Conservation (phyloP, 2,329 filamentous ascomycete species). For the Diaporthe sp. region DNA sequence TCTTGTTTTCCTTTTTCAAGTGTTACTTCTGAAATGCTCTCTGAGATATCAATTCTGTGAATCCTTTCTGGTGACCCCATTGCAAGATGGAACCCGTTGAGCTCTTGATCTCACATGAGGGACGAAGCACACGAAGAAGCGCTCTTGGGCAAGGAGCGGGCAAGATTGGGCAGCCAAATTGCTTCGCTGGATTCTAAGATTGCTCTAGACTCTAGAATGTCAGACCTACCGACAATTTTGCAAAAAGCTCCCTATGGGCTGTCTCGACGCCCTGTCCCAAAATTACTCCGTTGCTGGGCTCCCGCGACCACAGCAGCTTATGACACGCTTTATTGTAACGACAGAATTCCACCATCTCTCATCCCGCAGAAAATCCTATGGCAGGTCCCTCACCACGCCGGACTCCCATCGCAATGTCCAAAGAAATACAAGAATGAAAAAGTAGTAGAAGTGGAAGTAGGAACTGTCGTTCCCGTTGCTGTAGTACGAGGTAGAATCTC, state of each 20-base stretch:
- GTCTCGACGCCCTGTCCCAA: neutral
- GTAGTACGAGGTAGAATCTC: neutral
- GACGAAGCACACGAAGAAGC: too few relatives aligned
- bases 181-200: conserved; percentile 36
- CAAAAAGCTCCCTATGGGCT: conserved; percentile 1
- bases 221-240: conserved; percentile 19
- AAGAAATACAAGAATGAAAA: conserved; percentile 9
- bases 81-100: neutral
- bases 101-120: neutral
- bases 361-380: conserved; percentile 2
- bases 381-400: conserved; percentile 11
- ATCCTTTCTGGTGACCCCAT: too few relatives aligned
- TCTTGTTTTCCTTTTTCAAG: too few relatives aligned
- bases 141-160: neutral
- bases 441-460: neutral
- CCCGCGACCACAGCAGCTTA: conserved; percentile 13
- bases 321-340: conserved; percentile 37
- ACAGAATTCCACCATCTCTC: conserved; percentile 35
- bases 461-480: neutral
- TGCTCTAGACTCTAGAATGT: conserved; percentile 37
- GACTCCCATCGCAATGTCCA: conserved; percentile 14
- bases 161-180: conserved; percentile 26
- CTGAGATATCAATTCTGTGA: too few relatives aligned
- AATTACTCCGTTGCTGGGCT: conserved; percentile 36
- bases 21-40: too few relatives aligned